Evolutionary conservation across 169 alveolate species (phyloP).

Genomic region (Theileria sp.): DNA sequence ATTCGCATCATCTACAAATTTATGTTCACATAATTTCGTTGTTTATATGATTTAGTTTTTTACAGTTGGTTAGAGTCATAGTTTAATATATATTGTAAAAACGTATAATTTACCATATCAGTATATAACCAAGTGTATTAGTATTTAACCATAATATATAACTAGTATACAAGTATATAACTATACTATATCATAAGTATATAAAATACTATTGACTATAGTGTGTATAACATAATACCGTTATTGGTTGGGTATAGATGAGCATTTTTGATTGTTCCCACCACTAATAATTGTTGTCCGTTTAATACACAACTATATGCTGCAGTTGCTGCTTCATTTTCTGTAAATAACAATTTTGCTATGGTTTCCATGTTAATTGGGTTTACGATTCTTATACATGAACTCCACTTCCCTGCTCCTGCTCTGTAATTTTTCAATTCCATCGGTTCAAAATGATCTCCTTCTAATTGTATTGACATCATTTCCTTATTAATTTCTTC

Average conservation of each 20-base stretch:
- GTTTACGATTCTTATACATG: conserved; percentile 87
- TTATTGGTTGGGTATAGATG: background rate
- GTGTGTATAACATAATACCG: background rate
- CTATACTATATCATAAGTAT: too few species aligned
- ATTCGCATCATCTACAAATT: conserved; percentile 30
- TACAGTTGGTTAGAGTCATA: too few species aligned
- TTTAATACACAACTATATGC: conserved; percentile 85
- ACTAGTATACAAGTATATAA: too few species aligned
- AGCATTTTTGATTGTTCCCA: conserved; percentile 86
- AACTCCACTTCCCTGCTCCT: conserved; percentile 92
- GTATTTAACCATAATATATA: too few species aligned
- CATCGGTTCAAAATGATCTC: conserved; percentile 67
- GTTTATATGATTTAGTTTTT: too few species aligned
- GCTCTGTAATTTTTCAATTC: conserved; percentile 87
- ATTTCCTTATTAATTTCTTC: conserved; percentile 75
- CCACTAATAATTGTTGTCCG: conserved; percentile 83
- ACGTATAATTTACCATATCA: too few species aligned
- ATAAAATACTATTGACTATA: too few species aligned
- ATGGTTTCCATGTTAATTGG: conserved; percentile 79
- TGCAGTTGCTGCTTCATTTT: conserved; percentile 92
- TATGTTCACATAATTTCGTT: too few species aligned
- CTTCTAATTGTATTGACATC: conserved; percentile 61
- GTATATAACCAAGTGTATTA: too few species aligned
- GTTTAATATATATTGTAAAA: too few species aligned
- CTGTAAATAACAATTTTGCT: conserved; percentile 86